These are phyloP conservation scores for Fonsecaea multimorphosa DNA, from an alignment of 2,329 filamentous ascomycete genomes.

Conservation along the genomic window DNA sequence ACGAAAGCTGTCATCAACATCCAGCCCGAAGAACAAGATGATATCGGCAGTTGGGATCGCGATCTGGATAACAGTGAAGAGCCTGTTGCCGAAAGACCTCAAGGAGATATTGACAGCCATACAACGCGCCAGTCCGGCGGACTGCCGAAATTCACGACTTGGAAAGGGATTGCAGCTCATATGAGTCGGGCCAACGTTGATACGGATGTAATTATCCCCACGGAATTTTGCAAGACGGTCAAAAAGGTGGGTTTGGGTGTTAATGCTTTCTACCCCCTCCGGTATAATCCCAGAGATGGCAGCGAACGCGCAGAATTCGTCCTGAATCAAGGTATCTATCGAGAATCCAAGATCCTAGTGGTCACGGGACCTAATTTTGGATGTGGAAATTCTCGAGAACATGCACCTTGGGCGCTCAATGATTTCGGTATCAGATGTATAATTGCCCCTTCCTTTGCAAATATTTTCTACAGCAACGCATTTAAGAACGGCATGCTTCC, in stretches of 20 bases:
- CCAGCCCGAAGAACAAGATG: conserved; percentile 66
- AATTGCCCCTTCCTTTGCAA: conserved; percentile 84
- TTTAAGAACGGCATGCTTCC: conserved; percentile 99
- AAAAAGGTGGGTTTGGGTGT: conserved; percentile 92
- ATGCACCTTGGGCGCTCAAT: conserved; percentile 94
- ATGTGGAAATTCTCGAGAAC: conserved; percentile 89
- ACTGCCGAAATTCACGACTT: conserved; percentile 79
- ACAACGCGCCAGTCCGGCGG: conserved; percentile 64
- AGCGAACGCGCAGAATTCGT: conserved; percentile 80
- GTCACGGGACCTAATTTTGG: conserved; percentile 94
- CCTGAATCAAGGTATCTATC: conserved; percentile 88
- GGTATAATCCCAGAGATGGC: conserved; percentile 76
- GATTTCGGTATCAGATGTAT: conserved; percentile 96
- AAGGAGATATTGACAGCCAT: too few relatives aligned
- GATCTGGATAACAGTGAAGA: conserved; percentile 63
- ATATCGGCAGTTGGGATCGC: conserved; percentile 69
- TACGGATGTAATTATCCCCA: conserved; percentile 99
- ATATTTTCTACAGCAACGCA: conserved; percentile 99
- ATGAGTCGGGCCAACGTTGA: conserved; percentile 90
- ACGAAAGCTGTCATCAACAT: conserved; percentile 63
- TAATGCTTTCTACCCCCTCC: conserved; percentile 84
- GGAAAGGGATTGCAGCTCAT: conserved; percentile 86
- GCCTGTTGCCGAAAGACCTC: conserved; percentile 67
- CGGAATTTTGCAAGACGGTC: conserved; percentile 99
- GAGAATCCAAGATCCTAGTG: conserved; percentile 83